Base-by-base conservation (phyloP, 2,329 filamentous ascomycete species). In the Talaromyces funiculosus region DNA sequence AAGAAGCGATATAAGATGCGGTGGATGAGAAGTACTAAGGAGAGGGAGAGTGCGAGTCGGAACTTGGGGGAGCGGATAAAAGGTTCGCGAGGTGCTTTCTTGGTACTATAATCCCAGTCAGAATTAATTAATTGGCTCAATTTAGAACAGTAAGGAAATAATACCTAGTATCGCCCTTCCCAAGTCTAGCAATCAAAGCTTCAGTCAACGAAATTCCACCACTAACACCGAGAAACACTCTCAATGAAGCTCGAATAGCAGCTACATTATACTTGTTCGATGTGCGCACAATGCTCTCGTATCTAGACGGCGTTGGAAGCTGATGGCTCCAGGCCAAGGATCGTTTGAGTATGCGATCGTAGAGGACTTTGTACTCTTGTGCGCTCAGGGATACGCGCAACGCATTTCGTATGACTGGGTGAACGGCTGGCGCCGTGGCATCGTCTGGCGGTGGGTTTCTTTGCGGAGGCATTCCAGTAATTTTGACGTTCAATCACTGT, bases 1-100 rank as follows among this genome's bases (percentile, higher is more conserved):
- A 97, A 90, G 80, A 97, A 96, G 62, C 93, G 90, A 77, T 93
- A 91, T 26, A 97, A 85, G 0, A 96, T 81, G 31, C 94, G 86
- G 73, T 99, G 94, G 63, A 96, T 85, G 45, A 97, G 85, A 20
- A 97, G 82, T 64, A 97, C 91, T 2, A 90, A 84, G 16, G 92
- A 92, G 14, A 97, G 82, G 0, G 91, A 94, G 8, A 92, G 80
- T 0, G 92, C 93, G 9, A 96, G 81, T 59, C 92, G 85, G 55
- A 94, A 79, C 24, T 89, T 88, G 0, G 87, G 81, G 0, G 87
- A 90, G 63, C 76, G 78, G 65, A 78, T 73, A 16, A 81, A 62
- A 1, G 80, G 70, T 18, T 71, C 67, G 42, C 73, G 76, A 14
- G 72, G 65, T 59, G 74, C 72, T 10, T 69, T 72, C 62, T 75